Conservation (phyloP, 257 asterid genomes). For the Gentiana macrophylla region DNA sequence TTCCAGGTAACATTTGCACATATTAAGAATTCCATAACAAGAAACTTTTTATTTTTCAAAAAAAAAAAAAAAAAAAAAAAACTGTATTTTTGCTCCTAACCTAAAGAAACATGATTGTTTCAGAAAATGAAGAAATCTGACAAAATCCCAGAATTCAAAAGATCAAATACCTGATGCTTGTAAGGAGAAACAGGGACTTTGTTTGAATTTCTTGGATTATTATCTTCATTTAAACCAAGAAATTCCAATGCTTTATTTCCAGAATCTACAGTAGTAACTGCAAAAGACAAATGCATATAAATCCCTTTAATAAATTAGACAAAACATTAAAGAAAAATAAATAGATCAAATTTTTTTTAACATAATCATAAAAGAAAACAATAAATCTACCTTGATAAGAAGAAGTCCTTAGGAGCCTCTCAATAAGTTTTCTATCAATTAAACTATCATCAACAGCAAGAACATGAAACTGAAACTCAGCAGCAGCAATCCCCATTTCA, state of each 20-base stretch:
- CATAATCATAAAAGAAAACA: background rate
- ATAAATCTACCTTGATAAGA: no score
- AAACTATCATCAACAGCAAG: no score
- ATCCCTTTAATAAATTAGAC: background rate
- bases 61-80: background rate
- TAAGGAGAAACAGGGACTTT: conserved; percentile 25
- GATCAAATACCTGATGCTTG: conserved; percentile 26
- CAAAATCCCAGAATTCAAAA: conserved; percentile 6
- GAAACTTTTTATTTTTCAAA: background rate
- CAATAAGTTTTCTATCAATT: no score
- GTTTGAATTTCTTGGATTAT: conserved; percentile 12
- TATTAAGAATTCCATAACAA: conserved; percentile 2
- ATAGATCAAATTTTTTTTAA: background rate
- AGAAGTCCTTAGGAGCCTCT: no score
- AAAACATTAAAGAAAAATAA: background rate
- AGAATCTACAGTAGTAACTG: conserved; percentile 58
- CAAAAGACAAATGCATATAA: background rate
- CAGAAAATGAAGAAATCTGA: conserved; percentile 3
- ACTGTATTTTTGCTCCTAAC: background rate
- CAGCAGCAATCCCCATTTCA: no score
- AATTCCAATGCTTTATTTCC: conserved; percentile 53
- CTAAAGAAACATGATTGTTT: background rate
- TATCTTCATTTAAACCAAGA: conserved; percentile 39
- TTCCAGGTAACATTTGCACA: background rate
- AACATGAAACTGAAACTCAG: no score